Evolutionary conservation across 164 flowering plant species (phyloP).

Genomic region (Paratinospora sagittata): DNA sequence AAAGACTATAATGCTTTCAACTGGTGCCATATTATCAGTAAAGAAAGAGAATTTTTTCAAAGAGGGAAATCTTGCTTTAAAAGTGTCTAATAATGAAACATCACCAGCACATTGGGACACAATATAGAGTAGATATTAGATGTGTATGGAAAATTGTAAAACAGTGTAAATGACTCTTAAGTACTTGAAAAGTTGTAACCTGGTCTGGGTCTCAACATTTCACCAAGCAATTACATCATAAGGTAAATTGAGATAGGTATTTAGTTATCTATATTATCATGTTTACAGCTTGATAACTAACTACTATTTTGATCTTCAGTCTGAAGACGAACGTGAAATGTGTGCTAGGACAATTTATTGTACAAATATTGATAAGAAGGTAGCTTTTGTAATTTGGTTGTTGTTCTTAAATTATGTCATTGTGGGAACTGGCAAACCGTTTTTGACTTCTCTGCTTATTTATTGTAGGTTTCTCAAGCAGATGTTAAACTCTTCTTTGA

Average conservation of each 20-base stretch:
- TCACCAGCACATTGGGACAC: too few relatives aligned
- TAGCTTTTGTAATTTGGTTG: conserved; percentile 18
- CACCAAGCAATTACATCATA: neutral
- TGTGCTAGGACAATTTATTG: conserved; percentile 82
- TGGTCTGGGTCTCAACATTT: conserved; percentile 22
- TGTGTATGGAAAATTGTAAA: too few relatives aligned
- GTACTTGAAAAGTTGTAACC: too few relatives aligned
- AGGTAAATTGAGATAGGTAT: neutral
- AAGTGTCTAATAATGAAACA: too few relatives aligned
- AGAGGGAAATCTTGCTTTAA: too few relatives aligned
- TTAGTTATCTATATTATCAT: neutral
- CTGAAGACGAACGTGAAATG: conserved; percentile 85
- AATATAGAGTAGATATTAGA: too few relatives aligned
- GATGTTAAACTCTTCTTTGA: conserved; percentile 76
- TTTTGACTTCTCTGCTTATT: neutral
- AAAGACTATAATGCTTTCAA: too few relatives aligned
- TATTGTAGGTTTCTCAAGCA: conserved; percentile 61
- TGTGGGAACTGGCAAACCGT: too few relatives aligned
- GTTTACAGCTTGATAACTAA: neutral
- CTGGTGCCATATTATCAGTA: too few relatives aligned
- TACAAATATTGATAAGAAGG: conserved; percentile 87
- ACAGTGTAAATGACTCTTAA: too few relatives aligned
- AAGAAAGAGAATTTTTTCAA: too few relatives aligned
- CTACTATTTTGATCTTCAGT: conserved; percentile 28
- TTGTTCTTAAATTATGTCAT: too few relatives aligned